Base-by-base conservation (phyloP, 2,329 filamentous ascomycete species). In the Aspergillus nomiae region DNA sequence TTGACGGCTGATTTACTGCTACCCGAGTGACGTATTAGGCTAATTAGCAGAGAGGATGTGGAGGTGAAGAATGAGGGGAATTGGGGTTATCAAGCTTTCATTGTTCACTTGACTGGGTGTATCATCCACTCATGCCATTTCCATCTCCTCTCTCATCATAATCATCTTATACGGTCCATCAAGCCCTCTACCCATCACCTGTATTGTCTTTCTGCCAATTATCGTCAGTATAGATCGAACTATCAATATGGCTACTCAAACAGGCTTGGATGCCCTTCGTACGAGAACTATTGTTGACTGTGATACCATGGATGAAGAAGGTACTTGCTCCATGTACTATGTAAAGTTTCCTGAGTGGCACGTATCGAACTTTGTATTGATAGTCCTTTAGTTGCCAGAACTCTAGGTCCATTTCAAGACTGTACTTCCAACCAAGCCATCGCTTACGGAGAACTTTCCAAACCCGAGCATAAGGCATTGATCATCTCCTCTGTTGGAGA, bases 391-490 rank as follows among this genome's bases (percentile, higher is more conserved):
- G 83, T 85, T 41, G 79, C 81, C 14, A 77, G 75, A 67, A 68
- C 74, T 9, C 68, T 84, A 3, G 83, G 81, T 16, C 82, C 82
- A 1, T 86, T 85, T 62, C 74, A 79, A 6, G 83, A 86, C 65
- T 85, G 82, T 64, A 86, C 84, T 24, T 85, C 84, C 1, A 86
- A 86, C 60, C 84, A 86, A 83, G 84, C 83, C 38, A 85, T 86
- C 63, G 82, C 82, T 38, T 82, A 80, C 63, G 72, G 72, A 56
- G 83, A 86, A 66, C 73, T 86, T 32, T 77, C 74, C 41, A 80
- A 80, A 19, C 76, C 76, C 7, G 62, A 79, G 11, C 77, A 84
- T 60, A 67, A 70, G 6, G 61, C 59, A 19, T 32, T 76, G 11
- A 56, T 74, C 32, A 36, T 53, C 7, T 59, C 62, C 3, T 70